Conservation (phyloP, 192 early-diverging fungal genomes). For the Podila clonocystis region DNA sequence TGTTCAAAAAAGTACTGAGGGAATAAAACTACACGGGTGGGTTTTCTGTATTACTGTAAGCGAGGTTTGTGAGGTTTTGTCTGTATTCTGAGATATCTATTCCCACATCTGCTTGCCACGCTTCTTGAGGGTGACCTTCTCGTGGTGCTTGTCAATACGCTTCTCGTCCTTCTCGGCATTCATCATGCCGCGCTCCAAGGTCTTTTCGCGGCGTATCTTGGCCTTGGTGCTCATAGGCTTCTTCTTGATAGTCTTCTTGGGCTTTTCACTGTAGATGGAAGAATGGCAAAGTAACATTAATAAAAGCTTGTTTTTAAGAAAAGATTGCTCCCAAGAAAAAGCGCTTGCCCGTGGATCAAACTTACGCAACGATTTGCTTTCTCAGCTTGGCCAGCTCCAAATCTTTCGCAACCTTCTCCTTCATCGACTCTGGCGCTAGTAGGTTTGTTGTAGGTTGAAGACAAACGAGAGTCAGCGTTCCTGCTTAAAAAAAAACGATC, state of each 20-base stretch:
- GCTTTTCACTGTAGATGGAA: conserved; percentile 25
- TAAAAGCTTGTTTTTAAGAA: too few relatives aligned
- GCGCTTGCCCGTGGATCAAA: background rate
- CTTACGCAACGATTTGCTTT: conserved; percentile 46
- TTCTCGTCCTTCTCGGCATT: conserved; percentile 49
- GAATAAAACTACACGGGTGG: too few relatives aligned
- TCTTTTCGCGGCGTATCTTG: conserved; percentile 42
- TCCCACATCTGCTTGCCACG: conserved; percentile 54
- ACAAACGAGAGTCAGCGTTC: background rate
- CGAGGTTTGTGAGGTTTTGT: too few relatives aligned
- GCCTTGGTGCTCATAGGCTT: conserved; percentile 48
- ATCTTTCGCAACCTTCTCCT: conserved; percentile 41
- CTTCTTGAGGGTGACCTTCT: conserved; percentile 40
- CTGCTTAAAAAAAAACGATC: too few relatives aligned
- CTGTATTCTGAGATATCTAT: background rate
- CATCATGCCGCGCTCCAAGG: conserved; percentile 49
- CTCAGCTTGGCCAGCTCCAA: conserved; percentile 44
- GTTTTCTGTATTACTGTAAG: too few relatives aligned
- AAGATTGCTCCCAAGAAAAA: background rate
- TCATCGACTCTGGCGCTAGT: conserved; percentile 38
- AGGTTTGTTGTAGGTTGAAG: background rate
- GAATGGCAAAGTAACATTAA: background rate
- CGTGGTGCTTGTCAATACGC: conserved; percentile 40
- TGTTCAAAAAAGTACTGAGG: too few relatives aligned
- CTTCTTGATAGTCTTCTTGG: conserved; percentile 52